These are phyloP conservation scores for Heliocybe sulcata DNA, from an alignment of 1,284 basidiomycete genomes.

Conservation along the genomic window DNA sequence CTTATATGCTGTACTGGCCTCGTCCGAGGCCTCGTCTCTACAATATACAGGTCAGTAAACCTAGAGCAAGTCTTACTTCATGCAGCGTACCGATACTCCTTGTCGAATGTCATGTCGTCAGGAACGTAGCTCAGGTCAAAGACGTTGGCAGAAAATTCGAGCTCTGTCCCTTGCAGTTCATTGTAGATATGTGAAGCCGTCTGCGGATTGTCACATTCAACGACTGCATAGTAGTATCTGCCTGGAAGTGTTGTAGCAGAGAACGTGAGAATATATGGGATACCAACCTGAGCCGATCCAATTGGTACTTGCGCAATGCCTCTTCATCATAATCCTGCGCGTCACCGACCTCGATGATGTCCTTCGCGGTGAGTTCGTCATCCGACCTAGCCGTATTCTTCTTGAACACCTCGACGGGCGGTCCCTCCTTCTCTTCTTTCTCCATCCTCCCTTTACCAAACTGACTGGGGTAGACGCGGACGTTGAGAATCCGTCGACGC, in stretches of 20 bases:
- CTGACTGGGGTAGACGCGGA: slow-evolving; percentile 87
- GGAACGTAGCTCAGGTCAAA: slow-evolving; percentile 95
- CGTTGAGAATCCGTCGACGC: slow-evolving; percentile 63
- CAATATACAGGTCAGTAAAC: slow-evolving; percentile 5
- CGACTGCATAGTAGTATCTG: slow-evolving; percentile 96
- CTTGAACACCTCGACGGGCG: slow-evolving; percentile 82
- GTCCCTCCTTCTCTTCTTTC: slow-evolving; percentile 86
- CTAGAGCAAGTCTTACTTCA: slow-evolving; percentile 1
- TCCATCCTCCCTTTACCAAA: slow-evolving; percentile 91
- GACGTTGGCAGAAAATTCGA: slow-evolving; percentile 95
- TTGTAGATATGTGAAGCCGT: slow-evolving; percentile 79
- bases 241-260: slow-evolving; percentile 4
- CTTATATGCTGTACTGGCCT: slow-evolving; percentile 61
- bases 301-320: slow-evolving; percentile 86
- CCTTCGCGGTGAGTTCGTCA: slow-evolving; percentile 58
- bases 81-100: slow-evolving; percentile 56
- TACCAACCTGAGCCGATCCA: slow-evolving; percentile 83
- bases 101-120: slow-evolving; percentile 87
- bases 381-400: slow-evolving; percentile 29
- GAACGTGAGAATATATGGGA: slow-evolving; percentile 4
- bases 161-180: slow-evolving; percentile 92
- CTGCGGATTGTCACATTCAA: slow-evolving; percentile 79
- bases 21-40: slow-evolving; percentile 81
- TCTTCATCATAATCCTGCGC: slow-evolving; percentile 83
- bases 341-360: slow-evolving; percentile 60